These are phyloP conservation scores for Ophiorrhiza pumila DNA, from an alignment of 257 asterid genomes.

Conservation along the genomic window DNA sequence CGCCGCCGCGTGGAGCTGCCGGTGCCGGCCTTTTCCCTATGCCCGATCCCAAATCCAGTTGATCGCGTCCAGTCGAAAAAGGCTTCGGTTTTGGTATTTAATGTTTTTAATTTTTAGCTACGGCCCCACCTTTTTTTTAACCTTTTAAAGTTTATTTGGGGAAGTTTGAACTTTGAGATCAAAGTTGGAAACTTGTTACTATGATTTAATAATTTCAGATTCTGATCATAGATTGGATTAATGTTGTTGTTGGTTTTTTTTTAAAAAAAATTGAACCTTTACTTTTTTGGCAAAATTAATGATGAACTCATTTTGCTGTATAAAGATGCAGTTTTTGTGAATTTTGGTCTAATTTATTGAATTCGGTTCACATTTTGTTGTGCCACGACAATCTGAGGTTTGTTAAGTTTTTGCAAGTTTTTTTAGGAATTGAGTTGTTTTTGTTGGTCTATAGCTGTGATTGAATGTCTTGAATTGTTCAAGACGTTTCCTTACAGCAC, in stretches of 20 bases:
- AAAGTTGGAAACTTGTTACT: neutral
- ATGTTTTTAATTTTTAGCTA: neutral
- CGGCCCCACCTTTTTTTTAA: neutral
- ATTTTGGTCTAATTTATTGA: too few species aligned
- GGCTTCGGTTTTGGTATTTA: conserved; percentile 2
- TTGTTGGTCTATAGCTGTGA: too few species aligned
- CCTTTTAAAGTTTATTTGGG: neutral
- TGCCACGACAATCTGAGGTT: neutral
- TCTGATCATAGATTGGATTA: neutral
- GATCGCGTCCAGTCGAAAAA: conserved; percentile 17
- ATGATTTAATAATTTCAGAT: neutral
- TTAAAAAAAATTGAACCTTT: neutral
- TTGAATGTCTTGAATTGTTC: neutral
- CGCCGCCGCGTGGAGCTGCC: conserved; percentile 98
- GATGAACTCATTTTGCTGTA: neutral
- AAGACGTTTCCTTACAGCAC: neutral
- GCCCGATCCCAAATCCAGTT: conserved; percentile 75
- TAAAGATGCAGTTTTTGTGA: neutral
- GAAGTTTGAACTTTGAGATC: neutral
- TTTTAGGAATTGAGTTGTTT: neutral
- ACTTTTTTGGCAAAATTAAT: neutral
- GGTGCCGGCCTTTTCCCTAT: conserved; percentile 83
- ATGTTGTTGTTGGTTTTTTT: neutral
- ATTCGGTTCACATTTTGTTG: neutral
- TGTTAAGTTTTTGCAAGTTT: too few species aligned